Percentiles rank a stretch among this genome's conserved stretches.
phyloP scores from a whole-genome alignment of 2,329 filamentous ascomycete species.

The Fusarium liriodendri region DNA sequence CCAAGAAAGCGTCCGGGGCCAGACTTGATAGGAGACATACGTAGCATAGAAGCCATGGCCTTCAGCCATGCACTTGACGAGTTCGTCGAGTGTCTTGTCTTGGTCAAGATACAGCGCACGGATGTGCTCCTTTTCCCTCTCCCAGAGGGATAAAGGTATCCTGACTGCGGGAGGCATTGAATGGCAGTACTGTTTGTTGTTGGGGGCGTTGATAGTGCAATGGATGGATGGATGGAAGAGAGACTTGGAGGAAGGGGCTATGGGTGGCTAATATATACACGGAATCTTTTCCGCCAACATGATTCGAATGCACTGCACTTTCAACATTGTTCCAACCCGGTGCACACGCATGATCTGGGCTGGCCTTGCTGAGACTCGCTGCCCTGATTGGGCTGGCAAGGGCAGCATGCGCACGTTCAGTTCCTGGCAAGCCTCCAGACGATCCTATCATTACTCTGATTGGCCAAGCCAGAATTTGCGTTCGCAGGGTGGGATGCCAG shows the following conservation, averaged over 20 bases:
- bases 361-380: not conserved
- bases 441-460: not conserved
- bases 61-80: not conserved
- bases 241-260: not conserved
- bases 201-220: not conserved
- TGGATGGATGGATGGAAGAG: not conserved
- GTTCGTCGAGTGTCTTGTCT: slow-evolving; percentile 9
- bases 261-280: not conserved
- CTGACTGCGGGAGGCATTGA: slow-evolving; percentile 5
- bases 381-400: not conserved
- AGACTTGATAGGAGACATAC: not conserved
- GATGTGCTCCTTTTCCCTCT: not conserved
- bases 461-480: not conserved
- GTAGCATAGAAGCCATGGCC: not conserved
- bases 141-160: not conserved
- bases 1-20: not conserved
- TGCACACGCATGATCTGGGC: not conserved
- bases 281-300: not conserved
- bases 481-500: not conserved
- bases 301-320: not conserved
- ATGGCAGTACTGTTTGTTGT: not conserved
- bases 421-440: not conserved
- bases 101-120: not conserved
- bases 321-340: not conserved
- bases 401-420: not conserved